A percentile compares a stretch with the other conserved stretches of the same genome.
Conservation (phyloP, 1,284 basidiomycete species). For the Athelia psychrophila region DNA sequence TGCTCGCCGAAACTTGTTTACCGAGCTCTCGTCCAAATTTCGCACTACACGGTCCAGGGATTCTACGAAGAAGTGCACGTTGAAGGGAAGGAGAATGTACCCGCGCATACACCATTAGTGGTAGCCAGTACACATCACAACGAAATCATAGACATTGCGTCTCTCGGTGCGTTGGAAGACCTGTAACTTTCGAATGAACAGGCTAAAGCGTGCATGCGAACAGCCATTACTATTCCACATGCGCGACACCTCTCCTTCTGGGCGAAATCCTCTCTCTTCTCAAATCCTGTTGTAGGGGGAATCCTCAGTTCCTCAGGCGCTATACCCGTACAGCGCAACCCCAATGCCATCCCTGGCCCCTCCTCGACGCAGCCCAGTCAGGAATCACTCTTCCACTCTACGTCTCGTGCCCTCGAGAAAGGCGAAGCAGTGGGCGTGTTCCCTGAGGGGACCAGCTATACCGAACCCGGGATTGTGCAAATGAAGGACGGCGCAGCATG, state of each 20-base stretch:
- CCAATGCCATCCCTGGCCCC: conserved; percentile 15
- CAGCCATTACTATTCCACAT: conserved; percentile 55
- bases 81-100: conserved; percentile 57
- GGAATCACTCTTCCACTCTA: conserved; percentile 58
- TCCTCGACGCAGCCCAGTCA: conserved; percentile 26
- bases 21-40: conserved; percentile 59
- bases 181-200: background rate
- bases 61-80: conserved; percentile 74
- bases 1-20: conserved; percentile 46
- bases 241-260: conserved; percentile 71
- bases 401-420: conserved; percentile 56
- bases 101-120: conserved; percentile 54
- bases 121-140: conserved; percentile 62
- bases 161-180: conserved; percentile 35
- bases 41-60: conserved; percentile 58
- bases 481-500: conserved; percentile 76
- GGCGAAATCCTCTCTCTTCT: conserved; percentile 67
- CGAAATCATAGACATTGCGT: conserved; percentile 64
- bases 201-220: conserved; percentile 1
- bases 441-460: conserved; percentile 69
- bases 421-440: conserved; percentile 72
- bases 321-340: conserved; percentile 71
- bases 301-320: conserved; percentile 69
- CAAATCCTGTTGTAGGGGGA: conserved; percentile 49
- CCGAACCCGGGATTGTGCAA: conserved; percentile 63